Base-by-base conservation (phyloP, 768 basidiomycete species). In the Mycena kentingensis region DNA sequence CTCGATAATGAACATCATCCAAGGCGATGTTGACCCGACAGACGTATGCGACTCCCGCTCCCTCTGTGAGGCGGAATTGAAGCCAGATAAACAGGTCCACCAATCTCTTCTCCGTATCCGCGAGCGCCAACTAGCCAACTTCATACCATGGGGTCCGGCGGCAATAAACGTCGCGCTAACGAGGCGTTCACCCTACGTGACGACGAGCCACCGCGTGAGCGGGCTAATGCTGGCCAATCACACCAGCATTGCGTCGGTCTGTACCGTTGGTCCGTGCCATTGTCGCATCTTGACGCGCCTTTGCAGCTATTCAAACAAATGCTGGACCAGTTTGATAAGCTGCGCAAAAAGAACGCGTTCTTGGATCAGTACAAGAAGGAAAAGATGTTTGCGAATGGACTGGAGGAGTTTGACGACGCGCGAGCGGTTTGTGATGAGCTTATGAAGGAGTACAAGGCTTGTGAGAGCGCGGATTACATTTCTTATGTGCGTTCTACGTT, bases 211-310 rank as follows among this genome's bases (percentile, higher is more conserved):
- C 69, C 88, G 95, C 12, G 95, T 98, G 50, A 98, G 95, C 67
- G 96, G 96, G 0, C 78, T 99, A 45, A 98, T 99, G 97, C 81
- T 99, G 44, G 97, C 95, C 10, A 99, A 99, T 63, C 97, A 99
- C 68, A 99, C 97, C n/a, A 94, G 93, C 62, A 93, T 99, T 53
- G 93, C 93, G 24, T 94, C 93, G 28, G 91, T 95, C 60, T 34
- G 88, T 79, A 8, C 6, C 19, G 41, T 60, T 49, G 43, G 46
- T 38, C 6, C 21, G 29, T 12, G 31, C 16, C 25, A 38, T n/a
- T 31, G 41, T 25, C 18, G 26, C 3, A 52, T 37, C 37, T 44
- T 21, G 43, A 46, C 49, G 15, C 48, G 46, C 47, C 12, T 48
- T 19, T 27, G 41, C 64, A 96, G 93, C 72, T 98, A 35, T 98